Percentiles rank a stretch among this genome's conserved stretches.
These are phyloP conservation scores for Phytophthora brassicae DNA, from an alignment of 352 stramenopile genomes.

Conservation along the genomic window DNA sequence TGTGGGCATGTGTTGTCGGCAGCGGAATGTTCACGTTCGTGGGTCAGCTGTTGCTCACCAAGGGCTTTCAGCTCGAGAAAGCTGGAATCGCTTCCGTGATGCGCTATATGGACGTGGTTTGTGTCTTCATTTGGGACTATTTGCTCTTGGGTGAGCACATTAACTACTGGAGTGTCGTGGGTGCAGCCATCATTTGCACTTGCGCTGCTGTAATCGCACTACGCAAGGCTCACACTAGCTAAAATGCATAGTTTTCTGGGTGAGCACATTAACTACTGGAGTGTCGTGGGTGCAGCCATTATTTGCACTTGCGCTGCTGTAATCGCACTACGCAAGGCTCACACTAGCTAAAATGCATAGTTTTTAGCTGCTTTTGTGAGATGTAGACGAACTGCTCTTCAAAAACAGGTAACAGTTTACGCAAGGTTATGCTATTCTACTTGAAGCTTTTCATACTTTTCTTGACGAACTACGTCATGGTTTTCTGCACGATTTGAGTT, in stretches of 20 bases:
- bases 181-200: slow-evolving; percentile 66
- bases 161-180: slow-evolving; percentile 73
- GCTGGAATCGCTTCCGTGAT: slow-evolving; percentile 83
- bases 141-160: slow-evolving; percentile 63
- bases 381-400: slow-evolving; percentile 17
- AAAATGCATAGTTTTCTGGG: slow-evolving; percentile 28
- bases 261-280: slow-evolving; percentile 75
- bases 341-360: slow-evolving; percentile 22
- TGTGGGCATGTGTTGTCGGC: slow-evolving; percentile 58
- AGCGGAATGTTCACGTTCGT: slow-evolving; percentile 70
- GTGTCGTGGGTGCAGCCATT: slow-evolving; percentile 64
- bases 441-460: slow-evolving; percentile 1
- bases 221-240: slow-evolving; percentile 45
- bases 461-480: too few relatives aligned
- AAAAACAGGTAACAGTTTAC: too few relatives aligned
- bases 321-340: slow-evolving; percentile 64
- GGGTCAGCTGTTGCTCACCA: slow-evolving; percentile 71
- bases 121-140: slow-evolving; percentile 79
- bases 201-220: slow-evolving; percentile 66
- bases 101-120: slow-evolving; percentile 86
- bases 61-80: slow-evolving; percentile 84
- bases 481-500: not conserved
- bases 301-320: slow-evolving; percentile 65
- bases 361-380: too few relatives aligned
- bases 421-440: too few relatives aligned